phyloP scores from a whole-genome alignment of 2,329 filamentous ascomycete species.

The Colletotrichum neosansevieriae region DNA sequence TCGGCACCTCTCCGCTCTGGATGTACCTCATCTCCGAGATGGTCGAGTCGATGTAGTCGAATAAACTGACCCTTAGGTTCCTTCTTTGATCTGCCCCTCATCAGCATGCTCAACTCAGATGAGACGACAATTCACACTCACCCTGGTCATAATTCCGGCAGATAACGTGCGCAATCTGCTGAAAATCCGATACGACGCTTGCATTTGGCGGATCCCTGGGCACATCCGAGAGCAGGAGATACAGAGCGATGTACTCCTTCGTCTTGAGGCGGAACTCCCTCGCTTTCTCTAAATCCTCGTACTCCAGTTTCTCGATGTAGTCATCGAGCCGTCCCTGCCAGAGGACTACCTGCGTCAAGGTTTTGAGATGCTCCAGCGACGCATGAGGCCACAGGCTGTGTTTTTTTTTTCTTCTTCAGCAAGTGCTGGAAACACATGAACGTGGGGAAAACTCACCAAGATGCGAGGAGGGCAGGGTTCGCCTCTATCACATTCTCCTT shows the following conservation, averaged over 20 bases:
- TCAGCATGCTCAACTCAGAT: not conserved
- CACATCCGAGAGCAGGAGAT: slow-evolving; percentile 20
- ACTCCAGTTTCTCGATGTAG: slow-evolving; percentile 34
- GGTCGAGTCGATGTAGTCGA: slow-evolving; percentile 38
- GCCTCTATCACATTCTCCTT: slow-evolving; percentile 26
- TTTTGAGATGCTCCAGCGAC: slow-evolving; percentile 7
- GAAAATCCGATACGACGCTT: slow-evolving; percentile 14
- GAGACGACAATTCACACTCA: not conserved
- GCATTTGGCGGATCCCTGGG: not conserved
- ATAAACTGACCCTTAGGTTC: slow-evolving; percentile 20
- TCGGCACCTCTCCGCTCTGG: slow-evolving; percentile 31
- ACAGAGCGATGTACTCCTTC: slow-evolving; percentile 28
- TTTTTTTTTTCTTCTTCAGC: slow-evolving; percentile 12
- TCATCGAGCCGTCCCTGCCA: slow-evolving; percentile 40
- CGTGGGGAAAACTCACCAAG: slow-evolving; percentile 14
- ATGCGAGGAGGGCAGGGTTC: slow-evolving; percentile 32
- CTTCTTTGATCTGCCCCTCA: slow-evolving; percentile 18
- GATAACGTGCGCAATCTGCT: slow-evolving; percentile 24
- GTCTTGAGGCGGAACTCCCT: slow-evolving; percentile 22
- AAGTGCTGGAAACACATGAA: not conserved
- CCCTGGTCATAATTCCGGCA: slow-evolving; percentile 28
- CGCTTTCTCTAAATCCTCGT: slow-evolving; percentile 12
- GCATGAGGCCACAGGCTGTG: slow-evolving; percentile 37
- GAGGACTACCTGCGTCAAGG: slow-evolving; percentile 30
- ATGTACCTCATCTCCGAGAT: slow-evolving; percentile 25